phyloP scores from a whole-genome alignment of 257 asterid genomes.

The Gentiana dahurica region DNA sequence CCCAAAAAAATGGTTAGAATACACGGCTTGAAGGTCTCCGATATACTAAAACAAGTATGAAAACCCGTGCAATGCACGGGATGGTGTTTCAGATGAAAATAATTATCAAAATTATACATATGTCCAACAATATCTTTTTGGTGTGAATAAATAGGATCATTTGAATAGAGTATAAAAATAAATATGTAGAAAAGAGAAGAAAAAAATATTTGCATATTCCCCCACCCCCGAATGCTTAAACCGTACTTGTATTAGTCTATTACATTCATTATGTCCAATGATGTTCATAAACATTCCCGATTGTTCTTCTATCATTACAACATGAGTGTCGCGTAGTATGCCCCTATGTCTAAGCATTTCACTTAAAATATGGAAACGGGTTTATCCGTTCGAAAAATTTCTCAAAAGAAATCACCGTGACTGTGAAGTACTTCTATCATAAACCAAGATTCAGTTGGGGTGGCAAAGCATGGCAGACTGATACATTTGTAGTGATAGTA shows the following conservation, averaged over 20 bases:
- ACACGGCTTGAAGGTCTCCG: too few relatives aligned
- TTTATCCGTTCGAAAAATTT: conserved; percentile 86
- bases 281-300: conserved; percentile 75
- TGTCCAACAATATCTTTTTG: too few relatives aligned
- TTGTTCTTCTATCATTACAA: conserved; percentile 87
- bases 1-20: too few relatives aligned
- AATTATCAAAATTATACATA: too few relatives aligned
- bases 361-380: conserved; percentile 63
- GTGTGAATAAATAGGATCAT: too few relatives aligned
- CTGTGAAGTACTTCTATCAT: conserved; percentile 58
- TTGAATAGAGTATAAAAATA: too few relatives aligned
- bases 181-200: too few relatives aligned
- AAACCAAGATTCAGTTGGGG: conserved; percentile 56
- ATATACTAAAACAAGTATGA: too few relatives aligned
- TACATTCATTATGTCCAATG: conserved; percentile 88
- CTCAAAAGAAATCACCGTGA: conserved; percentile 51
- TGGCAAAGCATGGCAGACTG: conserved; percentile 49
- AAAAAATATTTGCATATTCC: too few relatives aligned
- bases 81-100: too few relatives aligned
- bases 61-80: too few relatives aligned
- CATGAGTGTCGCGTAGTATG: conserved; percentile 85
- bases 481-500: conserved; percentile 59
- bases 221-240: conserved; percentile 72
- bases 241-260: conserved; percentile 76
- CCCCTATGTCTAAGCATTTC: conserved; percentile 60